These are phyloP conservation scores for Eimeria praecox DNA, from an alignment of 169 alveolate genomes.

Conservation along the genomic window DNA sequence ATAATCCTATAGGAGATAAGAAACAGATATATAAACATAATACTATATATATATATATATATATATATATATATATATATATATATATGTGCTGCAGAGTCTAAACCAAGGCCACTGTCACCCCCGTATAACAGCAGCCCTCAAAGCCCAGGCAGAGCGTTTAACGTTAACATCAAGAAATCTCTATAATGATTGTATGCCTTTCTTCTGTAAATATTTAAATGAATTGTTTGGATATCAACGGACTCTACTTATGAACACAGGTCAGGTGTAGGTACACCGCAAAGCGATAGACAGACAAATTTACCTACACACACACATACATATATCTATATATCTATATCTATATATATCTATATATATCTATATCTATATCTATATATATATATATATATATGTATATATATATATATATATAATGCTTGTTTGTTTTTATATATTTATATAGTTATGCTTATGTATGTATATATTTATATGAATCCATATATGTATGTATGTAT, in stretches of 20 bases:
- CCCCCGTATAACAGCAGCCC: constrained; percentile 92
- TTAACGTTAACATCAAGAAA: constrained; percentile 94
- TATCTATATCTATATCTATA: no score
- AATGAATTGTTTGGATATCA: constrained; percentile 90
- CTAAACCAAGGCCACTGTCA: constrained; percentile 95
- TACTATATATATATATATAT: no score
- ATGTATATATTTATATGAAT: no score
- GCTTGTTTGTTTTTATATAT: no score
- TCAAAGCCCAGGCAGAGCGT: constrained; percentile 91
- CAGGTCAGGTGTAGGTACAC: no score
- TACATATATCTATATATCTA: neutral
- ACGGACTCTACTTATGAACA: constrained; percentile 93
- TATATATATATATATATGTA: neutral
- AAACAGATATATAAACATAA: no score
- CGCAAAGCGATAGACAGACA: no score
- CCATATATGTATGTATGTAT: no score
- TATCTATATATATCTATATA: neutral
- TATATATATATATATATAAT: neutral
- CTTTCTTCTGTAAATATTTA: constrained; percentile 89
- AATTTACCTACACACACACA: neutral
- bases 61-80: no score
- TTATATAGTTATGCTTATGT: no score
- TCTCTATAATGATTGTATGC: constrained; percentile 92
- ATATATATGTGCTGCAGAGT: constrained; percentile 72
- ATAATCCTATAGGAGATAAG: no score